These are phyloP conservation scores for Geotrichum australiense DNA, from an alignment of 1,139 yeast genomes.

Conservation along the genomic window DNA sequence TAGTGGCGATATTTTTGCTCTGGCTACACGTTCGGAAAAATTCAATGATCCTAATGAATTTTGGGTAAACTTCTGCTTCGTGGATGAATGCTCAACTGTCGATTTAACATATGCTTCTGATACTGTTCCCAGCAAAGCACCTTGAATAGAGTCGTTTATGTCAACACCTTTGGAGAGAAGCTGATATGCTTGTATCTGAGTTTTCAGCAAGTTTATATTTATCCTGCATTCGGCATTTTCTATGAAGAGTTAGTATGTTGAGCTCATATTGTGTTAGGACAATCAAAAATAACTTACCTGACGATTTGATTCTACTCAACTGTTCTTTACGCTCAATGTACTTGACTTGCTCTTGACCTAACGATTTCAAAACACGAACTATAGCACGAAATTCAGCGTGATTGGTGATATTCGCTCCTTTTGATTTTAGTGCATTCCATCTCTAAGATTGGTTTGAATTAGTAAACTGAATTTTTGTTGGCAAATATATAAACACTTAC, in stretches of 20 bases:
- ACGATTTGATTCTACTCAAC: constrained; percentile 10
- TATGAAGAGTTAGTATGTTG: constrained; percentile 2
- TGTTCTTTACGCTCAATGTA: constrained; percentile 6
- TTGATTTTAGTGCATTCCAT: constrained; percentile 36
- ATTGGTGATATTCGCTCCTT: constrained; percentile 30
- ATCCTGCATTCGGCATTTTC: background rate
- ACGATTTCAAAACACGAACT: constrained; percentile 30
- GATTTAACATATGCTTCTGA: background rate
- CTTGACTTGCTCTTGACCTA: constrained; percentile 25
- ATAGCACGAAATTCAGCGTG: constrained; percentile 36
- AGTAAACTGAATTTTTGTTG: background rate
- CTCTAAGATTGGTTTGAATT: constrained; percentile 25
- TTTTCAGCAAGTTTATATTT: constrained; percentile 36
- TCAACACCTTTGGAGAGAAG: constrained; percentile 71
- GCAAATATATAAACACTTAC: constrained; percentile 21
- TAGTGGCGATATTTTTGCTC: constrained; percentile 29
- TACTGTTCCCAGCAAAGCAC: constrained; percentile 33
- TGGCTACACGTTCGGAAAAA: constrained; percentile 32
- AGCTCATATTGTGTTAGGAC: background rate
- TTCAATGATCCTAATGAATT: constrained; percentile 22
- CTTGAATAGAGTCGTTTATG: constrained; percentile 46
- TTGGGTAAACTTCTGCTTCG: constrained; percentile 5
- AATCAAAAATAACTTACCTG: background rate
- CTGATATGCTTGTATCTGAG: constrained; percentile 71
- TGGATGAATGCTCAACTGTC: constrained; percentile 18